Evolutionary conservation across 306 rosid genomes (phyloP).

Genomic region (Cucumis cinereus): DNA sequence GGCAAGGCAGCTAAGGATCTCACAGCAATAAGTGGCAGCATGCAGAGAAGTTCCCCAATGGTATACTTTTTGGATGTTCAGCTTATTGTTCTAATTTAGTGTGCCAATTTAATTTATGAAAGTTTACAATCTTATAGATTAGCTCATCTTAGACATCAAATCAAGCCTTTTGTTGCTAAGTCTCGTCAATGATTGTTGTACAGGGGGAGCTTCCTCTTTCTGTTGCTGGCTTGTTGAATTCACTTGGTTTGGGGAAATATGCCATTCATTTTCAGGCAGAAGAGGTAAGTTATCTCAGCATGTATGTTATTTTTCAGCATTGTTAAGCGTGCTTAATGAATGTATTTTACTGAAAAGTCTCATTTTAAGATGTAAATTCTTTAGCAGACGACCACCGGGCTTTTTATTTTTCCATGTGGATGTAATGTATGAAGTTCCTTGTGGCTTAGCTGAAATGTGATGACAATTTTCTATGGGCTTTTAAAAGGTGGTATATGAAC

Average conservation of each 20-base stretch:
- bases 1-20: constrained; percentile 17
- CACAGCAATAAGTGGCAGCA: constrained; percentile 17
- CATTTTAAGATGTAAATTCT: background rate
- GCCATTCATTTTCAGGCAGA: constrained; percentile 44
- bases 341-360: background rate
- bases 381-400: background rate
- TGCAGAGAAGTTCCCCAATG: constrained; percentile 18
- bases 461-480: background rate
- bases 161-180: background rate
- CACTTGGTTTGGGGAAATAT: constrained; percentile 49
- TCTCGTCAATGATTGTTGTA: background rate
- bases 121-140: background rate
- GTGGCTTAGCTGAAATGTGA: background rate
- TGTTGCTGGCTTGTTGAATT: constrained; percentile 41
- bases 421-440: background rate
- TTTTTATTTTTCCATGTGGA: background rate
- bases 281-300: constrained; percentile 30
- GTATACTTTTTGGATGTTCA: constrained; percentile 12
- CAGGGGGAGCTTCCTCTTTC: constrained; percentile 31
- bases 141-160: background rate
- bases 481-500: background rate
- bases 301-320: background rate
- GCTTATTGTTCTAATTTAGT: background rate
- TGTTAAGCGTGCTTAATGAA: background rate
- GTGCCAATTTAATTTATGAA: background rate